These are phyloP conservation scores for Irpex lacteus DNA, from an alignment of 1,284 basidiomycete genomes.

Conservation along the genomic window DNA sequence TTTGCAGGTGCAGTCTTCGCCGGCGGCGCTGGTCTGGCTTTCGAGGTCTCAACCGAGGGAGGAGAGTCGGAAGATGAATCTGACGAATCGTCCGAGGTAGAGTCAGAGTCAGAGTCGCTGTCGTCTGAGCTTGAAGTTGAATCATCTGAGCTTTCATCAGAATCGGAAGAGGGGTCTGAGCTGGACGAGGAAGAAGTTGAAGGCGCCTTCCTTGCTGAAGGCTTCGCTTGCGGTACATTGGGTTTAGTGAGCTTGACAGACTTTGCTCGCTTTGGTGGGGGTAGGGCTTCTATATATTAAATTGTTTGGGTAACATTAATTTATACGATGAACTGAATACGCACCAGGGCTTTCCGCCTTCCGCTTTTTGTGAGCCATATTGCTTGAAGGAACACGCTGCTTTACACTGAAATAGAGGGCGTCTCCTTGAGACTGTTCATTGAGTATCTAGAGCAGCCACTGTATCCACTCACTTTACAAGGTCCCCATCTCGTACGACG, in stretches of 20 bases:
- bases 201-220: background rate
- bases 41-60: conserved; percentile 8
- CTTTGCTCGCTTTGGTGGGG: background rate
- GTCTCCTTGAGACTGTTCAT: conserved; percentile 22
- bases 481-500: conserved; percentile 42
- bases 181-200: background rate
- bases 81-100: conserved; percentile 8
- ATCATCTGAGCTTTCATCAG: background rate
- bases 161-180: background rate
- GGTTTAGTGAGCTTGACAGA: too few species aligned
- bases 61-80: conserved; percentile 21
- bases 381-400: background rate
- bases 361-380: conserved; percentile 13
- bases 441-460: conserved; percentile 5
- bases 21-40: background rate
- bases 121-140: conserved; percentile 25
- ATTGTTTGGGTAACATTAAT: background rate
- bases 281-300: background rate
- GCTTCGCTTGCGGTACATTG: too few species aligned
- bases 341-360: conserved; percentile 18
- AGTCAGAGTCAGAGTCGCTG: conserved; percentile 14
- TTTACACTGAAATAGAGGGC: conserved; percentile 19
- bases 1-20: background rate
- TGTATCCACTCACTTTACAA: conserved; percentile 34
- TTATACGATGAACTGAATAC: too few species aligned